Evolutionary conservation across 1,139 yeast species (phyloP).

Genomic region (Hanseniaspora gamundiae): DNA sequence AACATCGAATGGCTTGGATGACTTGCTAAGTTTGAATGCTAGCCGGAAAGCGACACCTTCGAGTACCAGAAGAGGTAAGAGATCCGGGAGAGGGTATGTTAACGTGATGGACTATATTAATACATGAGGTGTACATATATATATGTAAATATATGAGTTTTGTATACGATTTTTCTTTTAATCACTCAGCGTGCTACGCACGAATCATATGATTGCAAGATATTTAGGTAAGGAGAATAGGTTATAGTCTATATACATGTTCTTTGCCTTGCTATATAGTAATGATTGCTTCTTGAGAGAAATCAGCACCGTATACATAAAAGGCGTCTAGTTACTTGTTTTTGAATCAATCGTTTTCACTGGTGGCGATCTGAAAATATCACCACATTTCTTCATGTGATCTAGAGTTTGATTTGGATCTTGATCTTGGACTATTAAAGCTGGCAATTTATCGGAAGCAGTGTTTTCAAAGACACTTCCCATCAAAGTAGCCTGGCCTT

Average conservation of each 20-base stretch:
- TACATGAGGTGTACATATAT: not conserved
- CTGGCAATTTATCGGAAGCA: not conserved
- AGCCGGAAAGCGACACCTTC: constrained; percentile 29
- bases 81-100: constrained; percentile 61
- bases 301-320: no score
- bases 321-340: no score
- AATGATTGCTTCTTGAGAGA: no score
- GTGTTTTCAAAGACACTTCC: constrained; percentile 71
- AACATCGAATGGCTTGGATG: constrained; percentile 47
- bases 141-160: not conserved
- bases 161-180: no score
- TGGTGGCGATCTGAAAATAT: constrained; percentile 34
- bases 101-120: constrained; percentile 49
- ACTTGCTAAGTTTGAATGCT: constrained; percentile 35
- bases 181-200: no score
- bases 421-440: not conserved
- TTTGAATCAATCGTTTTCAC: not conserved
- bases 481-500: constrained; percentile 52
- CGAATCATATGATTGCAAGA: no score
- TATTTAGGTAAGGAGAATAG: not conserved
- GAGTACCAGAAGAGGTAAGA: constrained; percentile 34
- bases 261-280: not conserved
- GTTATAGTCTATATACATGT: not conserved
- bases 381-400: constrained; percentile 38
- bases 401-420: not conserved